Base-by-base conservation (phyloP, 805 yeast species). In the Teunomyces tritomae region DNA sequence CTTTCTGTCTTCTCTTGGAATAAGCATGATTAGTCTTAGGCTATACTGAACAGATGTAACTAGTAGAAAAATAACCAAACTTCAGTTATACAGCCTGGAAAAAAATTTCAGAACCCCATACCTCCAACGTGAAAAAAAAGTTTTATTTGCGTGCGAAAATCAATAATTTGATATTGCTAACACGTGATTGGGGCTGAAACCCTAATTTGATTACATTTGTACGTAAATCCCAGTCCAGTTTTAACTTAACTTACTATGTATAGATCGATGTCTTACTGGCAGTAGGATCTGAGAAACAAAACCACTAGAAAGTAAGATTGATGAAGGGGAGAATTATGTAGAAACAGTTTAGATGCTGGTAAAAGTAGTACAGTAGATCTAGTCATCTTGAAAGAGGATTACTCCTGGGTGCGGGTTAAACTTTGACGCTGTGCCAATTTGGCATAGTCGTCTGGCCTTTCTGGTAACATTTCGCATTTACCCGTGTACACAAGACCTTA, bases 1-100 rank as follows among this genome's bases (percentile, higher is more conserved):
- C 83, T 89, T 89, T 87, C 99, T 91, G 79, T 94, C 99, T 80
- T 89, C 96, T 83, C 89, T 94, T 82, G 99, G 98, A 85, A 94
- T 94, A 83, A 94, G 85, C 99, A 94, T 94, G 73, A 44, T 49
- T 43, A 45, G 39, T 49, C 33, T 37, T 48, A 37, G 29, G 29
- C 40, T 26, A 37, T 37, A 37, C 40, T 37, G 40, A 37, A 37
- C 40, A 37, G 40, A 37, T 37, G 40, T 37, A 37, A 37, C 35
- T 43, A 28, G 39, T 28, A 43, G 34, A 28, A 35, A 37, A 37
- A 37, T 37, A 37, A 37, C 30, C 44, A 41, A 41, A 41, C 34
- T 28, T 41, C 20, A 41, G 26, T 29, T 13, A 14, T 41, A 28
- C 36, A 32, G 11, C 20, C 27, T 36, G 14, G 33, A 41, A 39